Evolutionary conservation across 352 stramenopile genomes (phyloP).

Genomic region (Phytophthora rubi): DNA sequence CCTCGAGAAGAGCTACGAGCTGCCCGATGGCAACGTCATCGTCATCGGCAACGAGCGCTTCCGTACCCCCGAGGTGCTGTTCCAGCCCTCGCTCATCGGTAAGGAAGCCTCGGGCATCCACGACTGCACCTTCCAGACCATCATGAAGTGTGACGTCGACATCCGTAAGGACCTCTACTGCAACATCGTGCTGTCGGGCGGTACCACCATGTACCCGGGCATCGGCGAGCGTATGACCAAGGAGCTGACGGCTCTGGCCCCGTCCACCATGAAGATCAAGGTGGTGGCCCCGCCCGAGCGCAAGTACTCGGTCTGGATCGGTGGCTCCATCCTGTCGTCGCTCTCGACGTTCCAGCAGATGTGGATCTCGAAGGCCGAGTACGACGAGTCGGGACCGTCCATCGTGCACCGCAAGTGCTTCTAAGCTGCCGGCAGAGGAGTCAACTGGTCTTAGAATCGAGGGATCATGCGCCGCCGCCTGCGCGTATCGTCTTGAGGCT

Average conservation of each 20-base stretch:
- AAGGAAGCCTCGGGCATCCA: conserved; percentile 85
- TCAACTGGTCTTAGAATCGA: conserved; percentile 41
- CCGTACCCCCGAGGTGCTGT: conserved; percentile 95
- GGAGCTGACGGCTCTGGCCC: conserved; percentile 90
- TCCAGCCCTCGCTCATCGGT: conserved; percentile 95
- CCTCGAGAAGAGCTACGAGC: conserved; percentile 96
- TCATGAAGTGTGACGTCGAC: conserved; percentile 94
- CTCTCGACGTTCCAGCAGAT: conserved; percentile 98
- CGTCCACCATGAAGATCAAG: conserved; percentile 96
- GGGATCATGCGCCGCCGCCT: conserved; percentile 14
- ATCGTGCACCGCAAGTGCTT: conserved; percentile 98
- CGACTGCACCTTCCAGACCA: conserved; percentile 77
- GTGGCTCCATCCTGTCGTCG: conserved; percentile 96
- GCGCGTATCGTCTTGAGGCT: conserved; percentile 46
- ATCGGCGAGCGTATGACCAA: conserved; percentile 95
- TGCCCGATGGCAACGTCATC: conserved; percentile 98
- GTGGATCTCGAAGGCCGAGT: conserved; percentile 98
- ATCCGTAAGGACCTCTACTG: conserved; percentile 95
- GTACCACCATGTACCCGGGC: conserved; percentile 96
- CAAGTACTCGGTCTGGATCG: conserved; percentile 98
- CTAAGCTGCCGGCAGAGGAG: conserved; percentile 53
- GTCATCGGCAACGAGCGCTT: conserved; percentile 97
- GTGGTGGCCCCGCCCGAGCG: conserved; percentile 93
- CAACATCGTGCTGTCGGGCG: conserved; percentile 97
- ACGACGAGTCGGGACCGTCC: conserved; percentile 95